Base-by-base conservation (phyloP, 164 flowering plant species). In the Hamamelis virginiana region DNA sequence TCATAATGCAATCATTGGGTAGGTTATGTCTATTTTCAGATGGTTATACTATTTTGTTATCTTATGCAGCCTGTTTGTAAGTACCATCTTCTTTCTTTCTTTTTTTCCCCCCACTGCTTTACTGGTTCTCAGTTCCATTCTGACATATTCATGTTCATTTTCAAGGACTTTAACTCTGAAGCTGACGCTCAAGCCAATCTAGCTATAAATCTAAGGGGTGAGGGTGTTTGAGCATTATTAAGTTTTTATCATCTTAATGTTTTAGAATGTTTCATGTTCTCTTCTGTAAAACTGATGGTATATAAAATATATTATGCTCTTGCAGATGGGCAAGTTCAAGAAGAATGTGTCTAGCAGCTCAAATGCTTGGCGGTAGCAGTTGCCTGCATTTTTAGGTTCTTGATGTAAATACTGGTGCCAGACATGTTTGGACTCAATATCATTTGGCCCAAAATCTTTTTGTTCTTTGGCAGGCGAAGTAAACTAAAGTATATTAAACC, bases 161-260 rank as follows among this genome's bases (percentile, higher is more conserved):
- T 68, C 22, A 51, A 94, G 98, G 90, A 82, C 25, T 76, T 74
- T 13, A 94, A 94, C 74, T 81, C 91, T 12, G 92, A 80, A 21
- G 97, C 98, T 33, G 96, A 94, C 84, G 87, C 81, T 75, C 89
- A 83, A 73, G 97, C 98, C n/a, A 94, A 94, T 74, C 75, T 80
- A 67, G 97, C 87, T 16, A 57, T 81, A 27, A 13, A 69, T 68
- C 96, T 94, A 57, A 76, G 47, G 41, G 83, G 97, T 91, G 59
- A 78, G 79, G 76, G 13, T 15, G 1, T 21, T 33, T 19, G 12
- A 25, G 9, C 63, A 23, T 16, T 33, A 22, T 59, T 48, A 3
- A 10, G 1, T 14, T n/a, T 52, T 63, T 55, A 19, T 33, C 60
- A 19, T 44, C n/a, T 45, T 55, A 41, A 27, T 68, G 1, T 33